These are phyloP conservation scores for Tephrocybe sp. DNA, from an alignment of 768 basidiomycete species.

Conservation along the genomic window DNA sequence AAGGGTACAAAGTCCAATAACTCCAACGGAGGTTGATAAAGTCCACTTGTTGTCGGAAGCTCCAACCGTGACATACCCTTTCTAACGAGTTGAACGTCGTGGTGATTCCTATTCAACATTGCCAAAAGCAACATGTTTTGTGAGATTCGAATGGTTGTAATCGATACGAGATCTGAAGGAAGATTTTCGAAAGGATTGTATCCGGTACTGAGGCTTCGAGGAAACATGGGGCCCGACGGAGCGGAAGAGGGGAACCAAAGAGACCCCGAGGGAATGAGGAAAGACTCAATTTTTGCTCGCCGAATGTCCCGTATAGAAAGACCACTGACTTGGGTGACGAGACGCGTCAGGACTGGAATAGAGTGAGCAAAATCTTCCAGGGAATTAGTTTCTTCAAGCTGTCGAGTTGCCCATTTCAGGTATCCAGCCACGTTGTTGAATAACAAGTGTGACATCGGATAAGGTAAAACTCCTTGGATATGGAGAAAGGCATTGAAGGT, in stretches of 20 bases:
- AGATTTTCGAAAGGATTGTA: slow-evolving; percentile 36
- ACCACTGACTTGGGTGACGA: slow-evolving; percentile 65
- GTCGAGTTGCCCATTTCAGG: slow-evolving; percentile 50
- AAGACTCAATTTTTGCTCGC: slow-evolving; percentile 65
- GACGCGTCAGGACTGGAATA: slow-evolving; percentile 54
- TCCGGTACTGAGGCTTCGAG: slow-evolving; percentile 34
- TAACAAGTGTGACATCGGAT: slow-evolving; percentile 59
- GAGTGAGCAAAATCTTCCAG: slow-evolving; percentile 52
- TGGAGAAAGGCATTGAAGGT: slow-evolving; percentile 58
- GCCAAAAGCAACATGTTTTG: slow-evolving; percentile 68
- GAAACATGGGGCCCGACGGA: slow-evolving; percentile 63
- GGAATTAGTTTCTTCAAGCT: slow-evolving; percentile 37
- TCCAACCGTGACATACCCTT: slow-evolving; percentile 63
- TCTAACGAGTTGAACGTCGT: slow-evolving; percentile 65
- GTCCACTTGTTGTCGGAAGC: slow-evolving; percentile 41
- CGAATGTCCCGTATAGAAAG: slow-evolving; percentile 71
- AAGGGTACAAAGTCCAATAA: slow-evolving; percentile 46
- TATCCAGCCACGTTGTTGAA: slow-evolving; percentile 73
- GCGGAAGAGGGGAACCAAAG: slow-evolving; percentile 63
- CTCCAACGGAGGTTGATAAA: slow-evolving; percentile 30
- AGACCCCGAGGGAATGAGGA: slow-evolving; percentile 67
- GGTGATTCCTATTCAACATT: slow-evolving; percentile 62
- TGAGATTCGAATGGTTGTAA: slow-evolving; percentile 63
- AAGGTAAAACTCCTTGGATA: slow-evolving; percentile 54
- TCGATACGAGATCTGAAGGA: slow-evolving; percentile 43